These are phyloP conservation scores for Mycothermus thermophilus DNA, from an alignment of 495 filamentous ascomycete species.

Conservation along the genomic window DNA sequence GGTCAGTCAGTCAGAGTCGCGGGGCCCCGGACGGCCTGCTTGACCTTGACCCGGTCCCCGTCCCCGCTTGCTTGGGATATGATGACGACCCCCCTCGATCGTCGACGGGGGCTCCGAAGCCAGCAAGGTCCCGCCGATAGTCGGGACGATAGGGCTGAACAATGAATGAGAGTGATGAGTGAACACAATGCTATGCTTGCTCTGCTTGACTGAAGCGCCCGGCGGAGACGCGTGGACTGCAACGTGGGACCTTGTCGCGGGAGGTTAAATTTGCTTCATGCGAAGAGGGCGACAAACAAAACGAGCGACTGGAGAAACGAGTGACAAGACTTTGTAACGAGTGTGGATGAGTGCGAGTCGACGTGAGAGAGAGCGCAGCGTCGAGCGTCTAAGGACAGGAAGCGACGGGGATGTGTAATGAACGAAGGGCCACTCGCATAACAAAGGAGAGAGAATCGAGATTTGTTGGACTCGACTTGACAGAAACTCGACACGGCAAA, in stretches of 20 bases:
- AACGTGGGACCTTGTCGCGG: conserved; percentile 6
- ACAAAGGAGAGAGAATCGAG: conserved; percentile 6
- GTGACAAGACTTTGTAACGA: too few relatives aligned
- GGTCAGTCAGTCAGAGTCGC: conserved; percentile 3
- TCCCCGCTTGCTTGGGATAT: too few relatives aligned
- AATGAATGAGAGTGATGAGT: too few relatives aligned
- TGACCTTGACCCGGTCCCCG: conserved; percentile 4
- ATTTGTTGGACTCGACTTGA: too few relatives aligned
- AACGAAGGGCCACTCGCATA: conserved; percentile 6
- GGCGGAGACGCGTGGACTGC: conserved; percentile 2
- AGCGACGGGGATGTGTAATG: too few relatives aligned
- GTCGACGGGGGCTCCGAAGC: too few relatives aligned
- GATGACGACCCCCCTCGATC: too few relatives aligned
- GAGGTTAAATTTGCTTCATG: conserved; percentile 6
- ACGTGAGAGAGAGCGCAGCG: not conserved
- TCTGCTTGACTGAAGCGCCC: not conserved
- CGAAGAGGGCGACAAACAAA: not conserved
- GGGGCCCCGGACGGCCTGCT: conserved; percentile 4
- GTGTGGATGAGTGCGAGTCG: conserved; percentile 1
- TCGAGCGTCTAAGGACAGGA: too few relatives aligned
- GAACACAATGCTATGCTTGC: not conserved
- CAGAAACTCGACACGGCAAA: too few relatives aligned
- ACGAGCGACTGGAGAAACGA: conserved; percentile 6
- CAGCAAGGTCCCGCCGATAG: too few relatives aligned
- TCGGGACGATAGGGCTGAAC: too few relatives aligned